Percentiles rank a stretch among this genome's conserved stretches.
Conservation (phyloP, 352 stramenopile genomes). For the Globisporangium canariense region DNA sequence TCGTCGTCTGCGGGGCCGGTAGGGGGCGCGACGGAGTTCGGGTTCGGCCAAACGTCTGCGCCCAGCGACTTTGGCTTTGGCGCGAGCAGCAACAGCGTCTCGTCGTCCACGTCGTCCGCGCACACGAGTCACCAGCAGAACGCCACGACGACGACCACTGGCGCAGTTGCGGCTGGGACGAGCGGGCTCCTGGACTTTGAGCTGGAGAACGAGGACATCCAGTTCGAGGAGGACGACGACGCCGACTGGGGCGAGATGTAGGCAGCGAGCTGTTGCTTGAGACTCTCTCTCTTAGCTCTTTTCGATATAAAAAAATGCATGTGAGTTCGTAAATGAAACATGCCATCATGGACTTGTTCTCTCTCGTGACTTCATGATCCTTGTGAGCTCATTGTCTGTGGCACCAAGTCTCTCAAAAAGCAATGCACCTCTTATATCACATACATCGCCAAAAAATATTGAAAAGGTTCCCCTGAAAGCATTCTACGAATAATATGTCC, state of each 20-base stretch:
- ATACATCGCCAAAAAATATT: background rate
- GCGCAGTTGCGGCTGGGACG: background rate
- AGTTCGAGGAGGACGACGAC: slow-evolving; percentile 81
- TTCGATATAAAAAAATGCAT: slow-evolving; percentile 9
- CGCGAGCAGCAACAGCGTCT: slow-evolving; percentile 12
- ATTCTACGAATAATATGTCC: no score
- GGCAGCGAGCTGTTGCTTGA: background rate
- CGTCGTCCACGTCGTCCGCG: slow-evolving; percentile 12
- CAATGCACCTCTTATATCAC: background rate
- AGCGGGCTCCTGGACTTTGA: slow-evolving; percentile 72
- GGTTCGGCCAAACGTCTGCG: slow-evolving; percentile 19
- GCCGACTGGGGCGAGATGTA: slow-evolving; percentile 86
- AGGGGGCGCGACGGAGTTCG: slow-evolving; percentile 7
- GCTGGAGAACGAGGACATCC: slow-evolving; percentile 65
- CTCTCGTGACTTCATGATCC: no score
- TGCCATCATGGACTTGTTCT: no score
- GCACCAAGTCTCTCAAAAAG: no score
- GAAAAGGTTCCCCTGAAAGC: background rate
- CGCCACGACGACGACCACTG: slow-evolving; percentile 25
- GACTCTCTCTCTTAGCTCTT: background rate
- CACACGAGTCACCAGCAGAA: slow-evolving; percentile 20
- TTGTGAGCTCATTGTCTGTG: no score
- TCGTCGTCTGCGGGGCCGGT: slow-evolving; percentile 16
- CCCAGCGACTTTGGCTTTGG: slow-evolving; percentile 35
- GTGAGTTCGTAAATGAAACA: background rate